Evolutionary conservation across 2,329 filamentous ascomycete genomes (phyloP), one percentile per base, ranked within the genome.

Genomic region (Seiridium cupressi): DNA sequence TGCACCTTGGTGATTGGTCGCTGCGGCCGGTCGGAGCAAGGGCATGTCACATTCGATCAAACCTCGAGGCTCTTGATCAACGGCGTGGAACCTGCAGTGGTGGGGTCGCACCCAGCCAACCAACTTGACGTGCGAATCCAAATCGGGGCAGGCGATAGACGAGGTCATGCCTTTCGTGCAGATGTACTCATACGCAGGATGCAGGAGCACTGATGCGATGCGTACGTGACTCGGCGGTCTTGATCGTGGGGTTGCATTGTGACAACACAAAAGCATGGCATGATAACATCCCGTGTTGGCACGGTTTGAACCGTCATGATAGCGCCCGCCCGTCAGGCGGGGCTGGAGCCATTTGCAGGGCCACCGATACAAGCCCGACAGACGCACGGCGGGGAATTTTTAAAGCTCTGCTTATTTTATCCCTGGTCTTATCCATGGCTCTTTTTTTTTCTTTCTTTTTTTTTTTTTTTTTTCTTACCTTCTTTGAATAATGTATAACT

Each of bases 91-190:
- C 49, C 49, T 51, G 49, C 49, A 51, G n/a, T 8, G 26, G 13
- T 48, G 26, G 46, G 26, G 13, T 48, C 34, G 9, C 8, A 32
- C 36, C 36, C 31, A 34, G n/a, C 51, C 51, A 55, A 55, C 35
- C 51, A 55, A 38, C 9, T 32, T 55, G 36, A 55, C 31, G 51
- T 44, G 26, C 51, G 40, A 31, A 31, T 42, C 51, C 51, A 10
- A 44, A 55, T 55, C 51, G 51, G 51, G 36, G n/a, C n/a, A 55
- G 4, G 51, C 40, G 40, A 55, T 55, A 55, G 51, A 55, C 40
- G 51, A 44, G 38, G 38, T 55, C 51, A 44, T 42, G 36, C 36
- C 36, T 18, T 44, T 10, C 11, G 26, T 36, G 35, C 51, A 35
- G 51, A 34, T 55, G 51, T 26, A 26, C 18, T 26, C 35, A 44